Evolutionary conservation across 225 moss, liverwort and hornwort genomes (phyloP).

Genomic region (Sphagnum contortum): DNA sequence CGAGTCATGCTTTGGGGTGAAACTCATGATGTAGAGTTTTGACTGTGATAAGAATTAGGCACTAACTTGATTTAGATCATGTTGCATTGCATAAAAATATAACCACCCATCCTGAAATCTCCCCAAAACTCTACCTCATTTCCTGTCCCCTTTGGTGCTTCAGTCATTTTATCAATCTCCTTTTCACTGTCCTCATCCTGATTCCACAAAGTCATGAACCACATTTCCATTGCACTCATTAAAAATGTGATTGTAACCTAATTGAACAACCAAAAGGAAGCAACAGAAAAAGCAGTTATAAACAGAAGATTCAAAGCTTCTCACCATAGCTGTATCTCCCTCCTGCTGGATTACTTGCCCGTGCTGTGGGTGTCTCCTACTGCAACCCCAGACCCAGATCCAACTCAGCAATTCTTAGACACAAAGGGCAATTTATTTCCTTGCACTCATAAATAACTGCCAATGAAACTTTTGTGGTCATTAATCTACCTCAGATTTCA

Average conservation of each 20-base stretch:
- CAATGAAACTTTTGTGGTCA: neutral
- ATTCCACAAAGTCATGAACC: neutral
- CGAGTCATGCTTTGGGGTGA: too few species aligned
- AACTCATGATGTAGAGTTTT: too few species aligned
- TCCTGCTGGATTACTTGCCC: constrained; percentile 21
- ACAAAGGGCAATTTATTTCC: neutral
- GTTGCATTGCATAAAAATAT: too few species aligned
- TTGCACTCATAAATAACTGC: neutral
- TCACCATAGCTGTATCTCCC: constrained; percentile 26
- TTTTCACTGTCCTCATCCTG: constrained; percentile 53
- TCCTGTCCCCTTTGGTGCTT: constrained; percentile 24
- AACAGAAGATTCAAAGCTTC: constrained; percentile 3
- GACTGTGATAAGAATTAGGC: too few species aligned
- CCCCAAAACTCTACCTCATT: constrained; percentile 24
- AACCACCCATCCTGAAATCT: too few species aligned
- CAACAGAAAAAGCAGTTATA: neutral
- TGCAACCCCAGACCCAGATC: neutral
- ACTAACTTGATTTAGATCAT: too few species aligned
- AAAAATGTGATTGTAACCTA: too few species aligned
- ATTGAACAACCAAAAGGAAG: too few species aligned
- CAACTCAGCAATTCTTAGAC: neutral
- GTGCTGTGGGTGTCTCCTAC: constrained; percentile 35
- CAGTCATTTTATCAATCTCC: constrained; percentile 25
- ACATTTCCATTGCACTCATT: neutral
- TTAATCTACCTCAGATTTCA: neutral